These are phyloP conservation scores for Populus ilicifolia DNA, from an alignment of 345 rosid species.

Conservation along the genomic window DNA sequence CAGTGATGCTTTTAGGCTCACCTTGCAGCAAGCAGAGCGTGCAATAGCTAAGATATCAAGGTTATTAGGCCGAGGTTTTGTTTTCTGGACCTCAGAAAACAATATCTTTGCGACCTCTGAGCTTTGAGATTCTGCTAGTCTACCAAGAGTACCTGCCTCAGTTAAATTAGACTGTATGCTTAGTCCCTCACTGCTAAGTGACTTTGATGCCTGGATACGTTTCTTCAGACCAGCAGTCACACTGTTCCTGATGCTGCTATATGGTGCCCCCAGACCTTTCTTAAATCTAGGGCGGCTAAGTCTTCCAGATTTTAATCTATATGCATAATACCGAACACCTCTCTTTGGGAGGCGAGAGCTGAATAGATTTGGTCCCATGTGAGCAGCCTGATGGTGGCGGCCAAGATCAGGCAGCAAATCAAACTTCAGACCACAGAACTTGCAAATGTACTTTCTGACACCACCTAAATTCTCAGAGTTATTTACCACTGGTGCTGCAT, in stretches of 20 bases:
- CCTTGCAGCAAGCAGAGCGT: slow-evolving; percentile 81
- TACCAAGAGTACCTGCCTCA: slow-evolving; percentile 42
- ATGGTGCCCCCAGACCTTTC: slow-evolving; percentile 79
- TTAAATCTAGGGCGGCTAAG: slow-evolving; percentile 81
- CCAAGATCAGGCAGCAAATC: slow-evolving; percentile 97
- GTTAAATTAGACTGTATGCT: slow-evolving; percentile 33
- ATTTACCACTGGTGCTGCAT: slow-evolving; percentile 37
- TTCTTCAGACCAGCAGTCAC: slow-evolving; percentile 64
- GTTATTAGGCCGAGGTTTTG: slow-evolving; percentile 82
- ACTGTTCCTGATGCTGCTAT: slow-evolving; percentile 71
- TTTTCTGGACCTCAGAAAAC: slow-evolving; percentile 65
- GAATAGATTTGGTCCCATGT: slow-evolving; percentile 63
- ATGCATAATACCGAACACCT: slow-evolving; percentile 65
- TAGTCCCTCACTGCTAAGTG: slow-evolving; percentile 30
- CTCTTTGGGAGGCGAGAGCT: slow-evolving; percentile 61
- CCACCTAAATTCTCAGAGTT: slow-evolving; percentile 44
- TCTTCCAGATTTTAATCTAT: slow-evolving; percentile 85
- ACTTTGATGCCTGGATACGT: slow-evolving; percentile 66
- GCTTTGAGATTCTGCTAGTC: slow-evolving; percentile 60
- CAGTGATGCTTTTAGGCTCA: slow-evolving; percentile 65
- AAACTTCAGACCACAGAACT: slow-evolving; percentile 86
- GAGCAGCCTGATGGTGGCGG: slow-evolving; percentile 99
- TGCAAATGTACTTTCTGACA: slow-evolving; percentile 61
- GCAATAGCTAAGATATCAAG: slow-evolving; percentile 73
- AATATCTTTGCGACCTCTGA: slow-evolving; percentile 60